phyloP scores from a whole-genome alignment of 1,284 basidiomycete genomes.

The Heterobasidion parviporum region DNA sequence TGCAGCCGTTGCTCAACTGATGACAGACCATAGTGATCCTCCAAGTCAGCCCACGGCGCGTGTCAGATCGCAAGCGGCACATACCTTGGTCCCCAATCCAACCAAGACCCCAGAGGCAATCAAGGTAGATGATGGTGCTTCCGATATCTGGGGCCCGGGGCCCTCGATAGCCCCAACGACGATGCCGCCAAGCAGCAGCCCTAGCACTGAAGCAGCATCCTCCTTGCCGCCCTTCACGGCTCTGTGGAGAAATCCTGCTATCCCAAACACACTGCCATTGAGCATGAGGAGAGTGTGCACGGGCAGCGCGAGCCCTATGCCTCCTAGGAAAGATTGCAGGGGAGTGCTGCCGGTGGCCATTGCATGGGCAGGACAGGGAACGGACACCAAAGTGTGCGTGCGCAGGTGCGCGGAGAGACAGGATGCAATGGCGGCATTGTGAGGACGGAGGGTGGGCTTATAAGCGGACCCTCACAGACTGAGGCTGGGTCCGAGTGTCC shows the following conservation, averaged over 20 bases:
- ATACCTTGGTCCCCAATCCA: constrained; percentile 55
- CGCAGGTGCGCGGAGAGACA: neutral
- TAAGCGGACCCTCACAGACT: neutral
- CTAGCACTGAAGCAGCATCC: constrained; percentile 27
- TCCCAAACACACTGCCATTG: constrained; percentile 55
- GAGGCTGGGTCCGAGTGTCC: neutral
- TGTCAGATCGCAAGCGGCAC: constrained; percentile 4
- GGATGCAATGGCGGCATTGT: neutral
- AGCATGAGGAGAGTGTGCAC: constrained; percentile 45
- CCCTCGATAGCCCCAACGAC: constrained; percentile 29
- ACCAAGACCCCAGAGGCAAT: constrained; percentile 50
- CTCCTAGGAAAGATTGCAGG: constrained; percentile 54
- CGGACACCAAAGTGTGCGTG: too few relatives aligned
- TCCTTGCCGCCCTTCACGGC: constrained; percentile 39
- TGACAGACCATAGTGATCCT: too few relatives aligned
- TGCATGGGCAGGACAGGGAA: too few relatives aligned
- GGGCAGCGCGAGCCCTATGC: constrained; percentile 46
- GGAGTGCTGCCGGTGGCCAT: constrained; percentile 36
- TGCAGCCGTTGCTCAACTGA: constrained; percentile 51
- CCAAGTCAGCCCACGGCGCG: too few relatives aligned
- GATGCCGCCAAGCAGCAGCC: constrained; percentile 38
- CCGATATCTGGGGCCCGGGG: constrained; percentile 19
- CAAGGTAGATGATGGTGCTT: constrained; percentile 22
- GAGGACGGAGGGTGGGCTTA: neutral
- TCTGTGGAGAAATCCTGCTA: constrained; percentile 56